Percentiles rank a stretch among this genome's conserved stretches.
Conservation (phyloP, 1,284 basidiomycete species). For the Cutaneotrichosporon mucoides region DNA sequence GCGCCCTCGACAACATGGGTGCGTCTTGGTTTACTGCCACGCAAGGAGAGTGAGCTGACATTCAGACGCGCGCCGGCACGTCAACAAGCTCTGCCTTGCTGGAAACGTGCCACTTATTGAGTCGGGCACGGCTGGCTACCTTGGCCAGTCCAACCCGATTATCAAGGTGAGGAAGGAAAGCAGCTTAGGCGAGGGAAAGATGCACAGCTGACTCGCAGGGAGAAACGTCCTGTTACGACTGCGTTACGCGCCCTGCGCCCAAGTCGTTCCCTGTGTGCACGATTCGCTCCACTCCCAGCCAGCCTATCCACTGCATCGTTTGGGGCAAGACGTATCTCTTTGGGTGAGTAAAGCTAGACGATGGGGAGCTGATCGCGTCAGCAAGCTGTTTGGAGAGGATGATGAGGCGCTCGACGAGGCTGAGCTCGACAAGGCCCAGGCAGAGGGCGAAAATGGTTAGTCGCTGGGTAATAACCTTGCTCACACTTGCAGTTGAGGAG, state of each 20-base stretch:
- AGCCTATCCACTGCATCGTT: conserved; percentile 98
- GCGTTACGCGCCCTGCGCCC: conserved; percentile 75
- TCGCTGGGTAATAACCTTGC: too few relatives aligned
- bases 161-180: conserved; percentile 46
- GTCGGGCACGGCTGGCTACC: conserved; percentile 92
- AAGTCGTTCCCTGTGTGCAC: conserved; percentile 98
- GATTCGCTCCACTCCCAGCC: conserved; percentile 95
- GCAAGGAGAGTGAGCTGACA: too few relatives aligned
- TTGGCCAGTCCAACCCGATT: conserved; percentile 65
- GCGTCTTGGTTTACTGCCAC: too few relatives aligned
- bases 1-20: conserved; percentile 95
- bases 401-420: conserved; percentile 54
- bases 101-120: conserved; percentile 87
- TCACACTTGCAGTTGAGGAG: conserved; percentile 64
- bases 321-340: conserved; percentile 99
- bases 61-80: conserved; percentile 78
- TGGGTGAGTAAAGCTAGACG: too few relatives aligned
- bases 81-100: conserved; percentile 96
- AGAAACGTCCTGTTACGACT: conserved; percentile 86
- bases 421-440: conserved; percentile 54
- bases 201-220: conserved; percentile 57
- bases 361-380: conserved; percentile 39
- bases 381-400: conserved; percentile 91
- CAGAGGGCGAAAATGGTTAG: conserved; percentile 70
- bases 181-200: too few relatives aligned